Evolutionary conservation across 305 asterid species (phyloP).

Genomic region (Solanum aculeatissimum): DNA sequence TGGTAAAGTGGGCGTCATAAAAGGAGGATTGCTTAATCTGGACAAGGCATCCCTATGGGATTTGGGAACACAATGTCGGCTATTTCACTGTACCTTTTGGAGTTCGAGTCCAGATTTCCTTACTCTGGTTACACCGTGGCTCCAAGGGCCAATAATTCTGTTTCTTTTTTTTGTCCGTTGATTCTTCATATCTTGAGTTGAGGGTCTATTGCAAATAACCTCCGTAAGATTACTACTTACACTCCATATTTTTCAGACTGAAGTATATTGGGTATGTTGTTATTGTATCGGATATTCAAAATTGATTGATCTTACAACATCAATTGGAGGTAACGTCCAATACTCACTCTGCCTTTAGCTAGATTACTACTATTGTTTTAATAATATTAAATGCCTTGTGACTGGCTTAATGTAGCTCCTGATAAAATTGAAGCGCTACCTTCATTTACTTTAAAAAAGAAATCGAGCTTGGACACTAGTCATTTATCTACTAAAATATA

Average conservation of each 20-base stretch:
- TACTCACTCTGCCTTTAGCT: not conserved
- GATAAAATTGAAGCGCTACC: not conserved
- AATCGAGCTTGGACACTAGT: not conserved
- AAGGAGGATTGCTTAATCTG: slow-evolving; percentile 27
- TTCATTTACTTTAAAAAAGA: not conserved
- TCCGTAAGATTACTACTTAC: no score
- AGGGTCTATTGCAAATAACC: no score
- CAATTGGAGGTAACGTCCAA: not conserved
- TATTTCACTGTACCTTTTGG: not conserved
- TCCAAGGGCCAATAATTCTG: not conserved
- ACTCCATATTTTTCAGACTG: no score
- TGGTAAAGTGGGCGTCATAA: slow-evolving; percentile 20
- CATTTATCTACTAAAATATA: not conserved
- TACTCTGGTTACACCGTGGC: not conserved
- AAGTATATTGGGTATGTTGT: not conserved
- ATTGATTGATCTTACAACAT: not conserved
- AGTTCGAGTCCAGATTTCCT: not conserved
- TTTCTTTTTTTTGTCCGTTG: no score
- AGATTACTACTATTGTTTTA: not conserved
- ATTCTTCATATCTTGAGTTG: no score
- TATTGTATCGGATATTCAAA: not conserved
- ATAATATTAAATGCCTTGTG: not conserved
- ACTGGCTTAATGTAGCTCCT: not conserved
- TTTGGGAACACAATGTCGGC: slow-evolving; percentile 30
- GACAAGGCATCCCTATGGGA: slow-evolving; percentile 38